These are phyloP conservation scores for Circinella minor DNA, from an alignment of 371 early-diverging fungal species.

Conservation along the genomic window DNA sequence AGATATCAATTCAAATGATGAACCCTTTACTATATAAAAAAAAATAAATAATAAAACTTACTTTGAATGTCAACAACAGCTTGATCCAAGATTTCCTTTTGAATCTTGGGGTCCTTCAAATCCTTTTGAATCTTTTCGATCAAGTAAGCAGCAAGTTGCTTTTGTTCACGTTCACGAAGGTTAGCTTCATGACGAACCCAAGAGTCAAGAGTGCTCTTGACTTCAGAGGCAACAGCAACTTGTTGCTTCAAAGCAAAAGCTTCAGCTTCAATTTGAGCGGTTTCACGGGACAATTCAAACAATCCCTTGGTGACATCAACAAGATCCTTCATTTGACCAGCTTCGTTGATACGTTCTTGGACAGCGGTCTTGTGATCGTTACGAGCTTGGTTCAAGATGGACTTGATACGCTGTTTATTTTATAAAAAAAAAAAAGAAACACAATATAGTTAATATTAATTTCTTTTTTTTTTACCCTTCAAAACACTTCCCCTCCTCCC, in stretches of 20 bases:
- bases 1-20: background rate
- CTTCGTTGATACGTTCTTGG: conserved; percentile 84
- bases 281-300: conserved; percentile 93
- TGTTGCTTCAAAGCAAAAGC: conserved; percentile 94
- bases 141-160: conserved; percentile 83
- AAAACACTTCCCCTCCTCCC: no score
- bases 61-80: conserved; percentile 57
- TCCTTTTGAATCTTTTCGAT: conserved; percentile 83
- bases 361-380: conserved; percentile 91
- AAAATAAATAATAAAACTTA: conserved; percentile 34
- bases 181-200: conserved; percentile 96
- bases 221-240: conserved; percentile 81
- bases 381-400: conserved; percentile 83
- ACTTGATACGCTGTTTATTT: conserved; percentile 67
- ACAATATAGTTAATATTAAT: background rate
- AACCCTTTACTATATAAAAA: conserved; percentile 51
- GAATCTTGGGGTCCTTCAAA: conserved; percentile 82
- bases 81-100: conserved; percentile 62
- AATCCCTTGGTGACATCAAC: conserved; percentile 92
- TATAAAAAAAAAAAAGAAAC: background rate
- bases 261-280: conserved; percentile 90
- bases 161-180: conserved; percentile 94
- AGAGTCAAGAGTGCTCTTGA: conserved; percentile 89
- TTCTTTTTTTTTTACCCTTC: no score
- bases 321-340: conserved; percentile 91